A percentile compares a stretch with the other conserved stretches of the same genome.
Conservation (phyloP, 73 alveolate species). For the Blepharisma stoltei region DNA sequence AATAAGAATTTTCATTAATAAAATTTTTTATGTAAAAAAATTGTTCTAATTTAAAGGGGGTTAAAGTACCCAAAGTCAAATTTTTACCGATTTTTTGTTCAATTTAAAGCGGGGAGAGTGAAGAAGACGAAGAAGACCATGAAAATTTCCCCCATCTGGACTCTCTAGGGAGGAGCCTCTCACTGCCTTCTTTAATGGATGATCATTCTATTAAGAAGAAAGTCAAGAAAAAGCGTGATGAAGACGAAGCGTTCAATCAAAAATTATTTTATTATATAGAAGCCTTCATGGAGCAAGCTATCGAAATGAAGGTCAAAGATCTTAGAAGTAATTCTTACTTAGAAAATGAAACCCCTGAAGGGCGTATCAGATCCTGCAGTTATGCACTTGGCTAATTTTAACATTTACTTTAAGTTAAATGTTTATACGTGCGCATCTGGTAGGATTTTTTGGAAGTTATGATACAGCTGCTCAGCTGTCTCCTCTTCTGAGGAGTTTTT, state of each 20-base stretch:
- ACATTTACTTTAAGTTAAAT: too few species aligned
- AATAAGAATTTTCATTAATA: too few species aligned
- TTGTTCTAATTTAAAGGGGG: too few species aligned
- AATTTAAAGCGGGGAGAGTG: too few species aligned
- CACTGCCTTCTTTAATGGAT: not conserved
- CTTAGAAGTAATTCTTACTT: not conserved
- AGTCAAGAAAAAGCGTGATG: not conserved
- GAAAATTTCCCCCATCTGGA: not conserved
- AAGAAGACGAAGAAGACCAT: slow-evolving; percentile 6
- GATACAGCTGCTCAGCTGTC: not conserved
- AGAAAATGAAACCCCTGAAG: not conserved
- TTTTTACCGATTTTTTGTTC: too few species aligned
- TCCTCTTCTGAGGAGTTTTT: not conserved
- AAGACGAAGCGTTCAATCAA: slow-evolving; percentile 11
- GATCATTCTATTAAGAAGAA: not conserved
- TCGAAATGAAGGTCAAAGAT: not conserved
- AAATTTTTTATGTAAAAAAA: too few species aligned
- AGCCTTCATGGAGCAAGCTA: not conserved
- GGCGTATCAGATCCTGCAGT: not conserved
- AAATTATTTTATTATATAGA: slow-evolving; percentile 8
- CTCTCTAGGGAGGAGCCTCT: not conserved
- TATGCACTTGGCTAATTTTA: not conserved
- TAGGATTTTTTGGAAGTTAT: not conserved
- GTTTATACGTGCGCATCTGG: too few species aligned
- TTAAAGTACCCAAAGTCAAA: too few species aligned